phyloP scores from a whole-genome alignment of 2,329 filamentous ascomycete species.

The Colletotrichum shisoi region DNA sequence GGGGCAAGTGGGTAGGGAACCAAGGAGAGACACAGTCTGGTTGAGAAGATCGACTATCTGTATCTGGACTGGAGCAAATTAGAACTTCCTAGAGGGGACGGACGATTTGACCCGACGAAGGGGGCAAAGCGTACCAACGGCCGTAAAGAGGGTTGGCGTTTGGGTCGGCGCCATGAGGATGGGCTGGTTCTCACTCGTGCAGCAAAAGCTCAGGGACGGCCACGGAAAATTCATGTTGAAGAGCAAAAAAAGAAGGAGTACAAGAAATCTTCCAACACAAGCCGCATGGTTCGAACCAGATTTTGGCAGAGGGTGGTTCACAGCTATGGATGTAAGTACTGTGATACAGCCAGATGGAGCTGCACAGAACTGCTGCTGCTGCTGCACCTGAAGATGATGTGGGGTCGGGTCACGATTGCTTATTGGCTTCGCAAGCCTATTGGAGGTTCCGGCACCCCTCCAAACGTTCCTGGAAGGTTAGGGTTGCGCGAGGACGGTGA shows the following conservation, averaged over 20 bases:
- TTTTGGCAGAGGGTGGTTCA: conserved; percentile 18
- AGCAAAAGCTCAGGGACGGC: conserved; percentile 24
- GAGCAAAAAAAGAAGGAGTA: background rate
- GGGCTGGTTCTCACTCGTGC: background rate
- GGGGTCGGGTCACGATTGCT: background rate
- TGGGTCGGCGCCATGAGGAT: background rate
- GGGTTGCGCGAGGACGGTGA: conserved; percentile 21
- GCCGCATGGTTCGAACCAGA: conserved; percentile 27
- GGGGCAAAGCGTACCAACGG: background rate
- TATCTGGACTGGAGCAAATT: conserved; percentile 4
- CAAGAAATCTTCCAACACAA: conserved; percentile 3
- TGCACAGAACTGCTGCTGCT: conserved; percentile 9
- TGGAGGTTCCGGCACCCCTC: background rate
- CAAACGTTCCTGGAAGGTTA: conserved; percentile 2
- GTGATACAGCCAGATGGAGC: conserved; percentile 3
- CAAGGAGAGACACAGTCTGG: background rate
- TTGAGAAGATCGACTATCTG: conserved; percentile 17
- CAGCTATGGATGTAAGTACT: background rate
- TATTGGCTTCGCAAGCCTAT: conserved; percentile 9
- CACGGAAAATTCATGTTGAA: background rate
- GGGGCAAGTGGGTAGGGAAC: background rate
- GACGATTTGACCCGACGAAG: conserved; percentile 9
- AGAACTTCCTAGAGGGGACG: background rate
- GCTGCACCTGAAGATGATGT: conserved; percentile 5
- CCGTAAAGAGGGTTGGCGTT: too few relatives aligned